Evolutionary conservation across 2,329 filamentous ascomycete genomes (phyloP), one percentile per base, ranked within the genome.

Genomic region (Lecanicillium sp.): DNA sequence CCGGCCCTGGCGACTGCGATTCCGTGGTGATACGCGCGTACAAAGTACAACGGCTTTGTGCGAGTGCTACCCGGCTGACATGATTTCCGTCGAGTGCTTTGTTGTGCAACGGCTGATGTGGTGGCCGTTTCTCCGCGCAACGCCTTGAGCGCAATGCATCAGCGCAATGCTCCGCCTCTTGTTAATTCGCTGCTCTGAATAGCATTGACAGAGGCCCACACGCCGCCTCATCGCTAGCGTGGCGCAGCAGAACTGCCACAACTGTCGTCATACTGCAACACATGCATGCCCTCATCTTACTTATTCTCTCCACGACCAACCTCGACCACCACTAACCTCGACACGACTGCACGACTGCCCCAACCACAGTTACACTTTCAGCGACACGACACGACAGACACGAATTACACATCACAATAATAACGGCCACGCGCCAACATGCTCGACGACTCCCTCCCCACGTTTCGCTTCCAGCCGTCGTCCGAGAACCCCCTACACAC

Each of bases 391-490:
- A 12, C 30, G 9, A 26, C 36, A 3, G 19, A 24, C 14, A 2
- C 15, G 9, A 6, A 40, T 21, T 10, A 21, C 35, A 17, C 11
- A 32, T 10, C 20, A 32, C 30, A 20, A 24, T 32, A 3, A 36
- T n/a, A 20, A 15, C 5, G 11, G 15, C 5, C 23, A 30, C 12
- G 9, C 8, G n/a, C 19, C 42, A 32, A n/a, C 44, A 95, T 95
- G 90, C 78, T 95, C 59, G 90, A 95, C 81, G 88, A 94, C 65
- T 95, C 90, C 66, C 80, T 96, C n/a, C 90, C 90, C 48, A 89
- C 77, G 37, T 83, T 81, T 60, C 75, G 70, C 57, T 75, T 77
- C 62, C 74, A 71, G 54, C 67, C 69, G 17, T 72, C 72, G 27
- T 66, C 74, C 49, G 73, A 79, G 48, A 74, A 75, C 58, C 70